Evolutionary conservation across 768 basidiomycete genomes (phyloP).

Genomic region (Steccherinum ochraceum): DNA sequence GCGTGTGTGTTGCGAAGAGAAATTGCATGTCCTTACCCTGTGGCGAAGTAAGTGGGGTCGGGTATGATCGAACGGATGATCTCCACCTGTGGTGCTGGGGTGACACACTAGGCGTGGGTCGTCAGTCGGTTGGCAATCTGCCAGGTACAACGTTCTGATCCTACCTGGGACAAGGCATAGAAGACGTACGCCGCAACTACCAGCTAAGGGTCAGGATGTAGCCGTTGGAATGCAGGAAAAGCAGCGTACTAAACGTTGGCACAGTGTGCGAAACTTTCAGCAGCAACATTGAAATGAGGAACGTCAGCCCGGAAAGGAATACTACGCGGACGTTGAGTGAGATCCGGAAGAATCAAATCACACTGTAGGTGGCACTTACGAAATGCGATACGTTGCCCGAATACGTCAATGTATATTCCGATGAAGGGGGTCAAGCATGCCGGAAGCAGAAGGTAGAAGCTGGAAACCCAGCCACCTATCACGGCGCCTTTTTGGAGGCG

Average conservation of each 20-base stretch:
- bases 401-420: conserved; percentile 34
- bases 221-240: background rate
- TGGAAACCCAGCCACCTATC: conserved; percentile 39
- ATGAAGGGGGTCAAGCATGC: conserved; percentile 34
- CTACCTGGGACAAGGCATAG: conserved; percentile 34
- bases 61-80: conserved; percentile 36
- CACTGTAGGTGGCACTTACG: conserved; percentile 19
- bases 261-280: conserved; percentile 32
- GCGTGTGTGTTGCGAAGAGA: background rate
- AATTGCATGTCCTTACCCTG: conserved; percentile 21
- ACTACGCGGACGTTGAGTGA: conserved; percentile 17
- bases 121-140: no score
- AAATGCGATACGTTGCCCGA: conserved; percentile 32
- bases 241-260: conserved; percentile 27
- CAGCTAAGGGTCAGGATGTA: background rate
- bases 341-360: background rate
- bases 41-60: conserved; percentile 35
- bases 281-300: conserved; percentile 35
- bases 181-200: conserved; percentile 36
- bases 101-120: conserved; percentile 21
- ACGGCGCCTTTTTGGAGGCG: conserved; percentile 35
- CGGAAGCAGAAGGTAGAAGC: conserved; percentile 35
- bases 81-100: conserved; percentile 31
- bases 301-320: conserved; percentile 32
- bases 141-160: background rate